Evolutionary conservation across 192 early-diverging fungal species (phyloP), one percentile per base, ranked within the genome.

Genomic region (Coemansia sp.): DNA sequence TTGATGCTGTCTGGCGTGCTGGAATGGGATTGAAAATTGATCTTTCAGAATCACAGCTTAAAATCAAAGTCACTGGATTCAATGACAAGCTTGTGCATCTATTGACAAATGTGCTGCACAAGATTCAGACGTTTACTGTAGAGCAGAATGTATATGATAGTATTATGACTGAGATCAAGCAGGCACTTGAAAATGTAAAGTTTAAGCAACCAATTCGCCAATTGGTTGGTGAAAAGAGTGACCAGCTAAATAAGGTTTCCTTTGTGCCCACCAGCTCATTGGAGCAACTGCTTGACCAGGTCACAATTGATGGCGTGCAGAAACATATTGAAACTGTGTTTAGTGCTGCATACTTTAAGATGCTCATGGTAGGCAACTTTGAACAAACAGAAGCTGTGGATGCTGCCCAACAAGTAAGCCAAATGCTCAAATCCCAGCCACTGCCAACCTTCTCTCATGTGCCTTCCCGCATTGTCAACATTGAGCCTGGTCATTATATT

Each of bases 291-390:
- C 52, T 27, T 7, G 52, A 32, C 25, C 21, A 27, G 9, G 52
- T 54, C 27, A 54, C 21, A 2, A 54, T 27, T 17, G 52, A 23
- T 2, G 52, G 4, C 15, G 24, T 54, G 12, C 52, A 54, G 14
- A 24, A 23, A 4, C 22, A 54, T 14, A 14, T 54, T 19, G 24
- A 54, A 7, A 27, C 17, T 0, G 14, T 54, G 5, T 54, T 54
- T 24, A 14, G 22, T 14, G 12, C 22, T 5, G 64, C 93, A 48
- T 84, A 84, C 71, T 69, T 91, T 5, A 93, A 94, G 70, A 85
- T 86, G 14, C 76, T 93, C 4, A 84, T 92, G 9, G 85, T 87
- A 51, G 96, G 96, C 50, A 93, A 98, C 67, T 75, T 91, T 49
- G 57, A 78, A 4, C 79, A 76, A 5, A 70, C 82, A 7, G 84